These are phyloP conservation scores for Fusarium sp. DNA, from an alignment of 2,329 filamentous ascomycete species.

Conservation along the genomic window DNA sequence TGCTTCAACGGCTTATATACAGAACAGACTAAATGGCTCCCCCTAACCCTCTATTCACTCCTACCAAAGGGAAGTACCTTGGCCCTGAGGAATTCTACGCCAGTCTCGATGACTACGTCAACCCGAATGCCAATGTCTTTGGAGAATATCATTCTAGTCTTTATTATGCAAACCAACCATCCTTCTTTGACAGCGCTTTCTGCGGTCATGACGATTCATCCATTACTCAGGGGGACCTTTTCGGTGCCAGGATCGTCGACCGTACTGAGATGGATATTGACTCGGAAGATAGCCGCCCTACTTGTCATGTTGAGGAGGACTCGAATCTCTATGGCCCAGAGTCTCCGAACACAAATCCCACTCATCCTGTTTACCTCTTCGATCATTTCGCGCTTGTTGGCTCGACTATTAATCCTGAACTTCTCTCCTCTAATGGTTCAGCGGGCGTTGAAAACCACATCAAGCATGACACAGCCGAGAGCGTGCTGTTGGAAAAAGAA, in stretches of 20 bases:
- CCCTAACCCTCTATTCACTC: too few relatives aligned
- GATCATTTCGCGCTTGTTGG: not conserved
- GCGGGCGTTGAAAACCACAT: not conserved
- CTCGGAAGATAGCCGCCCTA: not conserved
- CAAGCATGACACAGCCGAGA: not conserved
- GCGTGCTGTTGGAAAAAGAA: not conserved
- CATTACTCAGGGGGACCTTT: not conserved
- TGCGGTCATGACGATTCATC: not conserved
- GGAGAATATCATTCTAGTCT: not conserved
- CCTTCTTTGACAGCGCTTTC: not conserved
- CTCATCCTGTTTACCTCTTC: not conserved
- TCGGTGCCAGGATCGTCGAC: not conserved
- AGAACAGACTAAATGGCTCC: not conserved
- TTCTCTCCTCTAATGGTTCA: not conserved
- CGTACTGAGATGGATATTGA: not conserved
- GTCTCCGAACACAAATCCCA: not conserved
- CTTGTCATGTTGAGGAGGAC: not conserved
- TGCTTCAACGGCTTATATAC: not conserved
- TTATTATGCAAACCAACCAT: not conserved
- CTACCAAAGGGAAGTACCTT: not conserved
- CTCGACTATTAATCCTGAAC: not conserved
- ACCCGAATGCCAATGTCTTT: not conserved
- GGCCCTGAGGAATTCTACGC: not conserved
- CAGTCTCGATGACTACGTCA: not conserved
- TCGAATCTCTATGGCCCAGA: not conserved